phyloP scores from a whole-genome alignment of 2,329 filamentous ascomycete genomes.

The Sporothrix luriei region DNA sequence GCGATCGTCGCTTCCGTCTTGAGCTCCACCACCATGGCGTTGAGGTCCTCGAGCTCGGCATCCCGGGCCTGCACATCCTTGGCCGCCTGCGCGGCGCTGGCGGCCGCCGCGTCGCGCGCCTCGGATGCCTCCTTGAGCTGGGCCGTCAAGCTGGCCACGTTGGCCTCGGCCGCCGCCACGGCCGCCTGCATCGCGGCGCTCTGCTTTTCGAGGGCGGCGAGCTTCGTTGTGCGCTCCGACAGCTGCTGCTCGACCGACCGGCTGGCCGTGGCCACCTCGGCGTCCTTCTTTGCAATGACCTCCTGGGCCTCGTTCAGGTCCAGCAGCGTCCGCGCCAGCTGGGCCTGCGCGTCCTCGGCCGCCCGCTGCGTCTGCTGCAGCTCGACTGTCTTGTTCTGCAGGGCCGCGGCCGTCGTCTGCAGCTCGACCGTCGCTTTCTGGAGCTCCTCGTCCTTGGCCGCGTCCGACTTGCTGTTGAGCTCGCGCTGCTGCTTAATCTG shows the following conservation, averaged over 20 bases:
- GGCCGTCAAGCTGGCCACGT: constrained; percentile 45
- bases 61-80: constrained; percentile 54
- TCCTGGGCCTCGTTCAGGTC: constrained; percentile 49
- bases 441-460: constrained; percentile 67
- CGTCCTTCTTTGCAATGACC: constrained; percentile 34
- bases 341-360: constrained; percentile 48
- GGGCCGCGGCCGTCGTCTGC: constrained; percentile 62
- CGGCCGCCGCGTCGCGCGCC: constrained; percentile 40
- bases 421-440: constrained; percentile 61
- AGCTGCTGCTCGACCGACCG: constrained; percentile 36
- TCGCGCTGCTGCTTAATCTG: constrained; percentile 96
- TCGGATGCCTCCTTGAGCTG: constrained; percentile 42
- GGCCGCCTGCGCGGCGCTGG: constrained; percentile 44
- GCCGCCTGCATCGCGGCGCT: constrained; percentile 45
- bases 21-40: constrained; percentile 58
- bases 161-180: constrained; percentile 46
- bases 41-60: constrained; percentile 54
- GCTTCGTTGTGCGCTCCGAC: constrained; percentile 40
- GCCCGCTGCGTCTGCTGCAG: constrained; percentile 48
- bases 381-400: constrained; percentile 61
- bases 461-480: constrained; percentile 83
- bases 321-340: constrained; percentile 53
- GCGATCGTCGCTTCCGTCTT: constrained; percentile 65
- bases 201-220: constrained; percentile 42
- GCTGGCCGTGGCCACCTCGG: constrained; percentile 29